Percentiles rank a stretch among this genome's conserved stretches.
Evolutionary conservation across 768 basidiomycete genomes (phyloP).

Genomic region (Lanmaoa pseudosensibilis): DNA sequence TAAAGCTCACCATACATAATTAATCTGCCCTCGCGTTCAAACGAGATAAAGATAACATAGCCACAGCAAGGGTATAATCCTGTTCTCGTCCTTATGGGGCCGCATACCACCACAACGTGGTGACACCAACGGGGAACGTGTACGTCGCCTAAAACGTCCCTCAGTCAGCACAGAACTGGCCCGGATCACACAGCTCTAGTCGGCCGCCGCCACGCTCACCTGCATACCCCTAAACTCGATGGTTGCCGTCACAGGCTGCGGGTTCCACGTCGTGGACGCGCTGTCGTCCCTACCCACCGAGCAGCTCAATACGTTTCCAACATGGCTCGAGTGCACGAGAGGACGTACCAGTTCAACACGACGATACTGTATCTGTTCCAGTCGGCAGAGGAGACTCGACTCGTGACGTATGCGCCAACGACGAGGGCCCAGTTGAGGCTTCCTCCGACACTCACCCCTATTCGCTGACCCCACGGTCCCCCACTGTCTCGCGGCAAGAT

Average conservation of each 20-base stretch:
- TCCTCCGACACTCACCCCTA: conserved; percentile 63
- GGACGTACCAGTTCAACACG: conserved; percentile 62
- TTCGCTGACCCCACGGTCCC: conserved; percentile 68
- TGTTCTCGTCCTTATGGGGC: conserved; percentile 2
- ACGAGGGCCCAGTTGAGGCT: conserved; percentile 53
- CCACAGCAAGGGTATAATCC: background rate
- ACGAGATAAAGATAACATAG: background rate
- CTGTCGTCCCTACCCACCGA: conserved; percentile 44
- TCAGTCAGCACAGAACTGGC: background rate
- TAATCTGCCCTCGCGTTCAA: background rate
- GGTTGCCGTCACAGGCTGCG: conserved; percentile 52
- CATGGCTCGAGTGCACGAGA: background rate
- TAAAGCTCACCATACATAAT: background rate
- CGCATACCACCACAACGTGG: conserved; percentile 54
- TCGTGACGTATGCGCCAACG: conserved; percentile 68
- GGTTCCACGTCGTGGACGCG: conserved; percentile 51
- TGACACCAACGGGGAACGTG: conserved; percentile 77
- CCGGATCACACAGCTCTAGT: background rate
- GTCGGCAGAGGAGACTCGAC: conserved; percentile 51
- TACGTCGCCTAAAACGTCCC: conserved; percentile 51
- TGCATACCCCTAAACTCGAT: conserved; percentile 66
- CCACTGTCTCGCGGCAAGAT: conserved; percentile 65
- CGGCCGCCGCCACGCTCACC: conserved; percentile 33
- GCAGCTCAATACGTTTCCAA: background rate
- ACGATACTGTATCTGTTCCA: conserved; percentile 69